Evolutionary conservation across 495 filamentous ascomycete genomes (phyloP), one percentile per base, ranked within the genome.

Genomic region (Chaetomium fimeti): DNA sequence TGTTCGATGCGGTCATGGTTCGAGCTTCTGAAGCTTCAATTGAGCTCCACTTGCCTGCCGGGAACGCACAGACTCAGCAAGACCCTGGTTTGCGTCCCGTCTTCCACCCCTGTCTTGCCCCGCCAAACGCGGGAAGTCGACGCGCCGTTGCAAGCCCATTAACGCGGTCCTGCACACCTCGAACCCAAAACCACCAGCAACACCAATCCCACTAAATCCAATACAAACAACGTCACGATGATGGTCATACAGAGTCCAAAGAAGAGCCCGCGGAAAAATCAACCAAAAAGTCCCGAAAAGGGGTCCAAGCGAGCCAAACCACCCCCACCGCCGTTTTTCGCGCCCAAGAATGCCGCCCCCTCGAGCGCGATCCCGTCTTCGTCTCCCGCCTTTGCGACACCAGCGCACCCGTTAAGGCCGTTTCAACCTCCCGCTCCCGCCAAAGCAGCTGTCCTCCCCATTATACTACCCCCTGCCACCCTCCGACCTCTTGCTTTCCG

Each of bases 401-500:
- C 92, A 9, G 84, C 84, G 25, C 87, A 91, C 73, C 88, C 91
- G 32, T 83, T 93, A 28, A 77, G 76, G 63, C 82, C 83, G n/a
- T 81, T 83, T 74, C 76, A 79, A 61, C 69, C 81, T 65, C 73
- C 76, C 25, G 70, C 77, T 27, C 79, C 82, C 74, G 68, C 83
- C 16, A 89, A 90, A 68, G 84, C 89, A 0, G 91, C 90, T 22
- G 88, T 97, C 56, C 81, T 98, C 7, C 91, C 94, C 15, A 92
- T 98, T 60, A 75, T 93, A 40, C 89, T 98, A 36, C 92, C 92
- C 20, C 89, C 92, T 4, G 85, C 90, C 25, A 93, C 91, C 0
- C 81, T 98, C 40, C 85, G 94, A 67, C 95, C 94, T 7, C 81
- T 97, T 40, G 94, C 94, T 47, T 98, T 98, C 74, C 89, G 94